Evolutionary conservation across 2,329 filamentous ascomycete genomes (phyloP), one percentile per base, ranked within the genome.

Genomic region (Periconia digitata): DNA sequence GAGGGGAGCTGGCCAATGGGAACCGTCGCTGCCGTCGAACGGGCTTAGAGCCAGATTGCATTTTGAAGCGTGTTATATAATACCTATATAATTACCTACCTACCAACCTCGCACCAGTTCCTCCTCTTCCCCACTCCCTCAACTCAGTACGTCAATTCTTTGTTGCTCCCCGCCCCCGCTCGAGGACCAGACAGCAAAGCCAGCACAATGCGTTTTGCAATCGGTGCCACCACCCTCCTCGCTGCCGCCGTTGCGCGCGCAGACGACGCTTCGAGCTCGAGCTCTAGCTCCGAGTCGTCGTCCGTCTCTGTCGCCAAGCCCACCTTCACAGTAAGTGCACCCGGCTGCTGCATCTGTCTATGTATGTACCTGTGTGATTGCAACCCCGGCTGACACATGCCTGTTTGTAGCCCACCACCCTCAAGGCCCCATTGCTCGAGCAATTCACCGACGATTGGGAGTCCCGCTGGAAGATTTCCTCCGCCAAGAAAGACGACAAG

Each of bases 371-470:
- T 15, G 18, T 36, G 27, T 32, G 10, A 10, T 32, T 4, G 4
- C 10, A 32, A 10, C 27, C n/a, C 27, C 27, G n/a, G 10, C 35
- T 38, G 35, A 17, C 35, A n/a, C 15, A 3, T 38, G 16, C 18
- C 5, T 38, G 35, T 13, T 3, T 18, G n/a, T 68, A 99, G 92
- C 92, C 94, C 51, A 90, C 91, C 59, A 82, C 79, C 55, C 73
- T 97, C 67, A 94, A 96, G 79, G 94, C 87, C 61, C 90, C 91
- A 52, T 99, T 99, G 84, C 79, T 97, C 58, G 94, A 99, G 80
- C 94, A 99, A 76, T 99, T 99, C 80, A 95, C 90, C 76, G 89
- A 95, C 63, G 92, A 90, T 76, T 97, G 92, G 92, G 88, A 96
- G 62, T 78, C 82, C 59, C 83, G 92, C 77, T 99, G 94, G 94